Evolutionary conservation across 1,284 basidiomycete genomes (phyloP), one percentile per base, ranked within the genome.

Genomic region (Puccinia hordei): DNA sequence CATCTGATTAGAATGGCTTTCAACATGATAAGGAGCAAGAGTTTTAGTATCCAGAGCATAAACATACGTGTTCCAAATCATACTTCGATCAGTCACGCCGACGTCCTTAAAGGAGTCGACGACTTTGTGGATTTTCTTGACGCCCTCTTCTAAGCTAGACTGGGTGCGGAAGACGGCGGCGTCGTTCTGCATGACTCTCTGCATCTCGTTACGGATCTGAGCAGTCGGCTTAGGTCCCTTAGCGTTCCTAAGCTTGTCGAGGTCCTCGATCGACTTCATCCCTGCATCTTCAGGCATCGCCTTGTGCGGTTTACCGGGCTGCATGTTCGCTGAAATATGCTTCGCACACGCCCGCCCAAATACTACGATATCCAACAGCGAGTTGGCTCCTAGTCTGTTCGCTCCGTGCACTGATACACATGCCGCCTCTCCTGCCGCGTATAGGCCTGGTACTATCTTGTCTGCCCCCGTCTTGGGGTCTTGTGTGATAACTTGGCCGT

Each of bases 361-460:
- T 84, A 99, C 97, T 86, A 99, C 97, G 85, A 99, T 98, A 87
- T 99, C 97, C 83, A 99, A 89, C 61, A 99, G 90, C 72, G 97
- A 99, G 90, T 99, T 99, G 86, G 97, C 97, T 84, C 97, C 97
- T 81, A 99, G 92, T 88, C 97, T 94, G 89, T 99, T 99, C 82
- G 97, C 97, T 84, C 97, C 97, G 86, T 99, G 97, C 27, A 99
- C 97, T 27, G 97, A 99, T 63, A 99, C 97, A 86, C 94, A 98
- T 44, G 97, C 97, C 82, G 96, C 95, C 88, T 99, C 97, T 85
- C 97, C 97, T 81, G 97, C 97, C 81, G 97, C 97, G 87, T 99
- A 99, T 9, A 99, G 89, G 84, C 97, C 97, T 77, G 95, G 95
- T 49, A 99, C 97, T 81, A 97, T 87, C 87, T 94, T 90, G 88